Conservation (phyloP, 192 early-diverging fungal species). For the Lunasporangiospora selenospora region DNA sequence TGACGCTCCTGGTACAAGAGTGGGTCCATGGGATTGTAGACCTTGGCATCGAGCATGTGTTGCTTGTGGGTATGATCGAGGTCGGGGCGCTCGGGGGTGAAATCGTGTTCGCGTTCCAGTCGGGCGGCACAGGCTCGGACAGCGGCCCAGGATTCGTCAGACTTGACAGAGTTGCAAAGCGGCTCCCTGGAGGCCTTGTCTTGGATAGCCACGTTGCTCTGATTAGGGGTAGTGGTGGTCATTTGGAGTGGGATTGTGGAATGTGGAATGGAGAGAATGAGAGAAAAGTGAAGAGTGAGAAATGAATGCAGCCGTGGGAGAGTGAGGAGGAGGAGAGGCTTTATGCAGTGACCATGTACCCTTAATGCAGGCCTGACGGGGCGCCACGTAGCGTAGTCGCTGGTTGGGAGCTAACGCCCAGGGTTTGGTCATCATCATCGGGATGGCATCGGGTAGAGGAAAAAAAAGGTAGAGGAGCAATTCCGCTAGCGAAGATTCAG, state of each 20-base stretch:
- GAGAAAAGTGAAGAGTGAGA: background rate
- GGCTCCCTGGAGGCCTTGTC: conserved; percentile 1
- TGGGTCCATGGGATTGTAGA: conserved; percentile 20
- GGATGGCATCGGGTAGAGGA: conserved; percentile 9
- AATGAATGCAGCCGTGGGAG: no score
- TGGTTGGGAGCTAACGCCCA: no score
- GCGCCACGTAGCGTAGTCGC: no score
- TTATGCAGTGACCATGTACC: background rate
- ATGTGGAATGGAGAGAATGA: background rate
- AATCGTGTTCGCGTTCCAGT: conserved; percentile 21
- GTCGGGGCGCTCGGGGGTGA: conserved; percentile 15
- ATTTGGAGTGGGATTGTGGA: background rate
- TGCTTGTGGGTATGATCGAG: conserved; percentile 41
- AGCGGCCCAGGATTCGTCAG: background rate
- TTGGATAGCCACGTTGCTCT: conserved; percentile 4
- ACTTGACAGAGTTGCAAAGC: no score
- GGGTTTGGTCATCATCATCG: conserved; percentile 11
- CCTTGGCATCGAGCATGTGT: conserved; percentile 32
- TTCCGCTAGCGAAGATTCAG: no score
- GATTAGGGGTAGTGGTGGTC: background rate
- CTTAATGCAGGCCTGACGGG: no score
- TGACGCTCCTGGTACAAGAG: conserved; percentile 26
- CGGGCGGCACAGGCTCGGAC: conserved; percentile 21
- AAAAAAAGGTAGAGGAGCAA: conserved; percentile 21
- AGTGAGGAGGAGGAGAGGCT: background rate